Evolutionary conservation across 768 basidiomycete species (phyloP).

Genomic region (Melanogaster broomeanus): DNA sequence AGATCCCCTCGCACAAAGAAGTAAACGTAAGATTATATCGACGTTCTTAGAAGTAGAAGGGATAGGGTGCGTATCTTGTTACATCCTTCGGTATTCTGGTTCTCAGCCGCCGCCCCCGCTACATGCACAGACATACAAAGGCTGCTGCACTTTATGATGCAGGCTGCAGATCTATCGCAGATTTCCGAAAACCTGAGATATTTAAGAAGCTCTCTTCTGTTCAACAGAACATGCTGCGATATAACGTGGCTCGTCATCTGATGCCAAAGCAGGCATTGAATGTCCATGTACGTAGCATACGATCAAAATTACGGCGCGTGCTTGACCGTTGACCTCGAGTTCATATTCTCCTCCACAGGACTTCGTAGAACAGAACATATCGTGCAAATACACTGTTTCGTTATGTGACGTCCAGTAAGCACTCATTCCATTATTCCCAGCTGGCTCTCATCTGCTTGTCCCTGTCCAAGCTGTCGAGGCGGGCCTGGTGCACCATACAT

Average conservation of each 20-base stretch:
- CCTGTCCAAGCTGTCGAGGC: conserved; percentile 49
- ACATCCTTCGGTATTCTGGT: not conserved
- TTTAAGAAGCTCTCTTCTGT: conserved; percentile 36
- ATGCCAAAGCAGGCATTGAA: conserved; percentile 43
- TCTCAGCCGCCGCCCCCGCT: not conserved
- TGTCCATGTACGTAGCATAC: conserved; percentile 42
- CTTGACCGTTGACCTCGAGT: not conserved
- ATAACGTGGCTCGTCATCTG: conserved; percentile 40
- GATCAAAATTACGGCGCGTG: not conserved
- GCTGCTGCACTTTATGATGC: conserved; percentile 50
- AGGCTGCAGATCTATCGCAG: conserved; percentile 47
- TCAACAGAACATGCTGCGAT: conserved; percentile 43
- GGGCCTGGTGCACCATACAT: conserved; percentile 14
- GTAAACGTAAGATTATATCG: conserved; percentile 29
- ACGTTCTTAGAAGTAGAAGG: conserved; percentile 42
- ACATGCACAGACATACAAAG: conserved; percentile 13
- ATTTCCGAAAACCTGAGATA: conserved; percentile 42
- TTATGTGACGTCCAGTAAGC: conserved; percentile 63
- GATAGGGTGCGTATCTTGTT: conserved; percentile 44
- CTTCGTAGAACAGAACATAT: conserved; percentile 49
- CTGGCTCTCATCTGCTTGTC: not conserved
- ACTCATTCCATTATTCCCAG: not conserved
- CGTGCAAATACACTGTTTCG: conserved; percentile 48
- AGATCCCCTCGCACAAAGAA: conserved; percentile 21
- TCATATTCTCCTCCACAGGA: conserved; percentile 34